These are phyloP conservation scores for Linum usitatissimum DNA, from an alignment of 345 rosid species.

Conservation along the genomic window DNA sequence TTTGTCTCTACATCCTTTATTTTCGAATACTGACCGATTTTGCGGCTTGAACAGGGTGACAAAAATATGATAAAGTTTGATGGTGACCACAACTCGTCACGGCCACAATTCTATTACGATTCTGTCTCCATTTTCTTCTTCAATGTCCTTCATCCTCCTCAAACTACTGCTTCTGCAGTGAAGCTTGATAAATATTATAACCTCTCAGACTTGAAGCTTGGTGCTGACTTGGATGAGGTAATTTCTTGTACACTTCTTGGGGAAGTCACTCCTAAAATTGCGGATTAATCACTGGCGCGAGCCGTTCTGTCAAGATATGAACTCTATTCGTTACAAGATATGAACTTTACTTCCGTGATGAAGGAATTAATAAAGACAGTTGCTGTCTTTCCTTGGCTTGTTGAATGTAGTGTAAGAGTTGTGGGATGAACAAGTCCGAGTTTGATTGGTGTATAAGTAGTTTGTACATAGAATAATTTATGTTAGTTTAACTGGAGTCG, in stretches of 20 bases:
- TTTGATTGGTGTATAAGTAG: no score
- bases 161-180: constrained; percentile 33
- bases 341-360: no score
- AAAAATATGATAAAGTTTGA: constrained; percentile 88
- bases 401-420: no score
- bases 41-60: constrained; percentile 57
- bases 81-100: constrained; percentile 89
- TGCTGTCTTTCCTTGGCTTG: no score
- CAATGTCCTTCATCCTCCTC: constrained; percentile 87
- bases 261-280: not conserved
- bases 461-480: no score
- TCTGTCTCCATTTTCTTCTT: constrained; percentile 90
- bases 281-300: no score
- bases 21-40: not conserved
- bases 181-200: constrained; percentile 77
- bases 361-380: no score
- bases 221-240: constrained; percentile 66
- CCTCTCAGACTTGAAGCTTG: constrained; percentile 46
- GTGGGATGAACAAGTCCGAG: no score
- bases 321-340: no score
- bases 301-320: no score
- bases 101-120: constrained; percentile 86
- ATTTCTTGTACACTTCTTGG: constrained; percentile 10
- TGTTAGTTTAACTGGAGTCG: no score
- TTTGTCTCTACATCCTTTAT: not conserved